These are phyloP conservation scores for Beauveria pseudobassiana DNA, from an alignment of 2,329 filamentous ascomycete genomes.

Conservation along the genomic window DNA sequence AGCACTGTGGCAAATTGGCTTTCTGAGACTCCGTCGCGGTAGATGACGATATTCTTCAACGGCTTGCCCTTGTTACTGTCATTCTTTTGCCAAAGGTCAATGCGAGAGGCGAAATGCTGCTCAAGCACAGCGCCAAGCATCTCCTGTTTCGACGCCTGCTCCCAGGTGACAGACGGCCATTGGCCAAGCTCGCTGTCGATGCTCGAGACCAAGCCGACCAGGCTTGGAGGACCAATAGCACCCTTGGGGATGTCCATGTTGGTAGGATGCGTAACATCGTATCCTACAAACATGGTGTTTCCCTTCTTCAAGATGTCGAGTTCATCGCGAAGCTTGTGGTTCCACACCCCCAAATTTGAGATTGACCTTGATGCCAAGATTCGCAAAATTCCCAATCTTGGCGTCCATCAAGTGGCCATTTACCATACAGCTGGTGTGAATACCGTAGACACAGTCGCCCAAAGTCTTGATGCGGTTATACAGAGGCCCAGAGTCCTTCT, in stretches of 20 bases:
- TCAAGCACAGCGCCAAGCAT: constrained; percentile 57
- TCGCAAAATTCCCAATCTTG: constrained; percentile 41
- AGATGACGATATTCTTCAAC: constrained; percentile 73
- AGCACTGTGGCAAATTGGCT: constrained; percentile 70
- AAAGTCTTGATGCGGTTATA: constrained; percentile 62
- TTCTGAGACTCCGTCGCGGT: constrained; percentile 84
- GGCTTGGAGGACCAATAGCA: constrained; percentile 50
- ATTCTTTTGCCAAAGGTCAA: constrained; percentile 55
- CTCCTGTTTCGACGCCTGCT: constrained; percentile 60
- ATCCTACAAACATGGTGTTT: constrained; percentile 78
- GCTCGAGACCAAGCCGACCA: constrained; percentile 75
- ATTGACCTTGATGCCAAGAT: constrained; percentile 73
- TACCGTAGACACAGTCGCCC: constrained; percentile 59
- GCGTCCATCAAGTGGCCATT: constrained; percentile 26
- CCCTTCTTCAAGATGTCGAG: constrained; percentile 54
- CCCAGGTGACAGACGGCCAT: constrained; percentile 68
- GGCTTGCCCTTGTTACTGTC: constrained; percentile 50
- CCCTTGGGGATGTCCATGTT: constrained; percentile 32
- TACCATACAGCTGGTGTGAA: constrained; percentile 61
- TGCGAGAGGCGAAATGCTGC: constrained; percentile 54
- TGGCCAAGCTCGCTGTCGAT: constrained; percentile 63
- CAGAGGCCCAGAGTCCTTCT: constrained; percentile 39
- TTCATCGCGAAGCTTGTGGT: constrained; percentile 55
- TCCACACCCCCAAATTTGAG: constrained; percentile 66
- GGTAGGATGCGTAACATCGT: constrained; percentile 86